These are phyloP conservation scores for Ettlia oleoabundans DNA, from an alignment of 139 green algal genomes.

Conservation along the genomic window DNA sequence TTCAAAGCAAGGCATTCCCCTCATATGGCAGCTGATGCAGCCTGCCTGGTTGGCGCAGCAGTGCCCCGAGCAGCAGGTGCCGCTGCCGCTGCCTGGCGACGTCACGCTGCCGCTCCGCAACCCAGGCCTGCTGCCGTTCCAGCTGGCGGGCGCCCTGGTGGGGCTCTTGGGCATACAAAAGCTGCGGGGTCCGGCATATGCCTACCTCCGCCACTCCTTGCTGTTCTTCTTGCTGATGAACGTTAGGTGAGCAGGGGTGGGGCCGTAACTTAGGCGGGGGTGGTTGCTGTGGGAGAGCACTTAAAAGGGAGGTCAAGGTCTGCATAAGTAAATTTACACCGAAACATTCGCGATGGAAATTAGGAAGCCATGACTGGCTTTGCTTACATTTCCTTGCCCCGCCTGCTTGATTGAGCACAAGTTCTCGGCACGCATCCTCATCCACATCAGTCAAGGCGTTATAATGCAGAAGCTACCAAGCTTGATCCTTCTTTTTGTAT, in stretches of 20 bases:
- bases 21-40: background rate
- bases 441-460: too few species aligned
- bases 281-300: too few species aligned
- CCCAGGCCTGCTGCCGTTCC: background rate
- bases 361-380: too few species aligned
- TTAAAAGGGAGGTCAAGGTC: too few species aligned
- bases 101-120: background rate
- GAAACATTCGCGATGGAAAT: too few species aligned
- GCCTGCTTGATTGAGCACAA: too few species aligned
- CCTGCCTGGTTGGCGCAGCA: slow-evolving; percentile 7
- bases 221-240: slow-evolving; percentile 3
- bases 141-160: background rate
- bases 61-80: background rate
- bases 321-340: too few species aligned
- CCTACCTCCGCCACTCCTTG: slow-evolving; percentile 12
- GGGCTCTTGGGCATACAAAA: background rate
- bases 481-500: background rate
- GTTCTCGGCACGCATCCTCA: too few species aligned
- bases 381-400: background rate
- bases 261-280: too few species aligned
- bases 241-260: background rate
- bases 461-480: too few species aligned
- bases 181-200: background rate
- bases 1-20: background rate
- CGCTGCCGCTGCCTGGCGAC: too few species aligned